These are phyloP conservation scores for Vanilla planifolia DNA, from an alignment of 106 monocot genomes.

Conservation along the genomic window DNA sequence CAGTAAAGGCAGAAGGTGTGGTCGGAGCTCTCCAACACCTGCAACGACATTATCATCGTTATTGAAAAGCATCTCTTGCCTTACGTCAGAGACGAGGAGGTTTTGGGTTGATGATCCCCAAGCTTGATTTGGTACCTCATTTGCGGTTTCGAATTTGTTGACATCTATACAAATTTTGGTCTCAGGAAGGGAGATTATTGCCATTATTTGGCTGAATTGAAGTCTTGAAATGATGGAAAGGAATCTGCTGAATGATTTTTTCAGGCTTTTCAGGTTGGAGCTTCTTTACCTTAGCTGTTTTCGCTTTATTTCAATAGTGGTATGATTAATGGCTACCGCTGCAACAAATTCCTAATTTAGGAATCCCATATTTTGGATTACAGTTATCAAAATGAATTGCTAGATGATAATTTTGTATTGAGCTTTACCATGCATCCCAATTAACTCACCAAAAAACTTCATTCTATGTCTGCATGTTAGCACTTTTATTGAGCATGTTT, in stretches of 20 bases:
- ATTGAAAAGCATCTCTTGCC: slow-evolving; percentile 24
- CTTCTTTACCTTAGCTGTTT: no score
- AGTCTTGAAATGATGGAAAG: slow-evolving; percentile 39
- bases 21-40: slow-evolving; percentile 28
- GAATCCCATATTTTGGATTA: no score
- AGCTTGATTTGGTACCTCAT: background rate
- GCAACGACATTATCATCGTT: slow-evolving; percentile 23
- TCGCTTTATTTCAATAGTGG: no score
- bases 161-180: background rate
- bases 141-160: background rate
- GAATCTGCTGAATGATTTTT: slow-evolving; percentile 47
- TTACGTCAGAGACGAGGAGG: slow-evolving; percentile 3
- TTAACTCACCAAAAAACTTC: no score
- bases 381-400: no score
- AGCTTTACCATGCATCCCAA: no score
- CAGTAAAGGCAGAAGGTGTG: slow-evolving; percentile 27
- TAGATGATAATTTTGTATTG: no score
- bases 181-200: slow-evolving; percentile 78
- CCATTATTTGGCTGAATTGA: slow-evolving; percentile 70
- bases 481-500: no score
- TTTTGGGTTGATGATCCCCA: background rate
- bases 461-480: no score
- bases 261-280: slow-evolving; percentile 62
- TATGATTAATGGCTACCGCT: no score
- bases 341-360: no score